Base-by-base conservation (phyloP, 148 eudicot species). In the Nyssa sinensis region DNA sequence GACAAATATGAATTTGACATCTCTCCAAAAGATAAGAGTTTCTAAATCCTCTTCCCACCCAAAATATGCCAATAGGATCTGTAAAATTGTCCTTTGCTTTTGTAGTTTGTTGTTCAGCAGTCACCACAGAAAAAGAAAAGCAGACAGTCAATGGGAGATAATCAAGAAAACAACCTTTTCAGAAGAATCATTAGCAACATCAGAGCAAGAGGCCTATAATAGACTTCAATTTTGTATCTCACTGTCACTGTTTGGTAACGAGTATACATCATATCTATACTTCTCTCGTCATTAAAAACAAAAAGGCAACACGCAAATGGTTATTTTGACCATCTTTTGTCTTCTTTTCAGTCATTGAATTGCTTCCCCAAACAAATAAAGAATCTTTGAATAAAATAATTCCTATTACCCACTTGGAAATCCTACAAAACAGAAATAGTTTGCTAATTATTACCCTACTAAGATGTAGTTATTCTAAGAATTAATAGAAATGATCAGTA, bases 111-210 rank as follows among this genome's bases (percentile, higher is more conserved):
- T 75, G 79, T 76, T 66, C 80, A 53, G 72, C 77, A n/a, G n/a
- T n/a, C n/a, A n/a, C 30, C 69, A 68, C 72, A 34, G 73, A 69
- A 81, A 82, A 81, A 78, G 67, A 33, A 78, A 78, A 72, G 71
- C 84, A 81, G 63, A 68, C 64, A 74, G 74, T 67, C 79, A 74
- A 75, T 80, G 82, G 80, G 81, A 49, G 80, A 62, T 66, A 79
- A 75, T 87, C 89, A 86, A 84, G 83, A 73, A 72, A 32, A 13
- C 77, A 53, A 73, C 37, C 73, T 86, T 86, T 84, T 75, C 82
- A 74, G 75, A 21, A 67, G 11, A 80, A 86, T 83, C 53, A 84
- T 86, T 74, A 76, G 57, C 75, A 69, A 53, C 78, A 72, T 60
- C 69, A 68, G 32, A 74, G 60, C 66, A 74, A 72, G 17, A 28